Evolutionary conservation across 495 filamentous ascomycete genomes (phyloP), one percentile per base, ranked within the genome.

Genomic region (Eremomyces bilateralis): DNA sequence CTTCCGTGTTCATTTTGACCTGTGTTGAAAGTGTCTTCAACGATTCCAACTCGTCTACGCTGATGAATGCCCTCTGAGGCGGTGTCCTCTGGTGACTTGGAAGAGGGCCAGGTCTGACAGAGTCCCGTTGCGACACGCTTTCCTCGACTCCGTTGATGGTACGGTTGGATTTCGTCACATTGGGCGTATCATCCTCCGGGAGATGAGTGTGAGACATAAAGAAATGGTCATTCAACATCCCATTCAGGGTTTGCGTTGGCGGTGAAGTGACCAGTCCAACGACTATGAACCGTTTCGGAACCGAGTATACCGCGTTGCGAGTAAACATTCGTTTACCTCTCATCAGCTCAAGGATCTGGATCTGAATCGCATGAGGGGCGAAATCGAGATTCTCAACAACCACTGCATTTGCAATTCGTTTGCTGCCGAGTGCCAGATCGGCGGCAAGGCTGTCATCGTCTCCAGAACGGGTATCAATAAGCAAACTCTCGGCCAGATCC

Each of bases 121-220:
- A 16, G 5, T 21, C 11, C 29, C 12, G 18, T 5, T 13, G 33
- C 10, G 42, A 41, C 28, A 50, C 47, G 11, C 36, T 32, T 21
- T 6, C 24, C 24, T 27, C 24, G 13, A 6, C 24, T 27, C 24
- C 13, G 6, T 27, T 27, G 24, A 8, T 6, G 13, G 13, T 27
- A 27, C 6, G 13, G 24, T 8, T 13, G 24, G 6, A 8, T 13
- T 27, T 6, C 24, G 6, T 27, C 8, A 27, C 6, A 39, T 85
- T 71, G 1, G 65, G 60, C 36, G 77, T 76, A 0, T 73, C 79
- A 49, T 83, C 71, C 12, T 71, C 65, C 3, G 65, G 59, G 21
- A 73, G 62, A 47, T 97, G 83, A 54, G 71, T 80, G 53, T 94
- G 82, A 0, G 81, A 84, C 13, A 97, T 70, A 47, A 84, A 79